Evolutionary conservation across 2,329 filamentous ascomycete species (phyloP), one percentile per base, ranked within the genome.

Genomic region (Nemania serpens): DNA sequence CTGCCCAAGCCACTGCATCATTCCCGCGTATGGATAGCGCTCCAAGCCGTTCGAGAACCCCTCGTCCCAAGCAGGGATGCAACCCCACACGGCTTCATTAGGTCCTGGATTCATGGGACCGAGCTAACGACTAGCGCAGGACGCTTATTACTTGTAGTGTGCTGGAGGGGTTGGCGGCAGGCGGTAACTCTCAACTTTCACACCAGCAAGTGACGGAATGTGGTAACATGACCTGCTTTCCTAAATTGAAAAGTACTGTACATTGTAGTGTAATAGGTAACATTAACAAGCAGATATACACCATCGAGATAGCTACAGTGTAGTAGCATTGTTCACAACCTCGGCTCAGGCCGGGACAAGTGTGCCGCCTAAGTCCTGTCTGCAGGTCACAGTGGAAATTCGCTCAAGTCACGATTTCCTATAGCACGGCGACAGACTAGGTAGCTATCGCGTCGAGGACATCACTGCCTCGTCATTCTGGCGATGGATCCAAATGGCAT

Each of bases 121-220:
- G 46, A 59, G 49, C 46, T 34, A 36, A 15, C 11, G 25, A 34
- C 43, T 55, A 61, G 41, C 29, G 47, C 34, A 29, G 36, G 29
- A 49, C 25, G 22, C 45, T 18, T 22, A 51, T 45, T 9, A 43
- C 4, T n/a, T 29, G 25, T 29, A 29, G 4, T 29, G 36, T 12
- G 36, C 36, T 13, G n/a, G 17, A 39, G 50, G 37, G 46, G 25
- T 22, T 2, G 9, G 51, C 48, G 60, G 51, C 55, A 62, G 60
- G 60, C 60, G 55, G 56, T 50, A 51, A 39, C 51, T 54, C 42
- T 59, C 51, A 53, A 56, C 52, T 62, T 53, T 34, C 56, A 22
- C n/a, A 12, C 48, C 34, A 17, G 34, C n/a, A n/a, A 25, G 43
- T 29, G 6, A 20, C 17, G 18, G 20, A 20, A 42, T 15, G 18